These are phyloP conservation scores for Endocalyx cinctus DNA, from an alignment of 2,329 filamentous ascomycete genomes.

Conservation along the genomic window DNA sequence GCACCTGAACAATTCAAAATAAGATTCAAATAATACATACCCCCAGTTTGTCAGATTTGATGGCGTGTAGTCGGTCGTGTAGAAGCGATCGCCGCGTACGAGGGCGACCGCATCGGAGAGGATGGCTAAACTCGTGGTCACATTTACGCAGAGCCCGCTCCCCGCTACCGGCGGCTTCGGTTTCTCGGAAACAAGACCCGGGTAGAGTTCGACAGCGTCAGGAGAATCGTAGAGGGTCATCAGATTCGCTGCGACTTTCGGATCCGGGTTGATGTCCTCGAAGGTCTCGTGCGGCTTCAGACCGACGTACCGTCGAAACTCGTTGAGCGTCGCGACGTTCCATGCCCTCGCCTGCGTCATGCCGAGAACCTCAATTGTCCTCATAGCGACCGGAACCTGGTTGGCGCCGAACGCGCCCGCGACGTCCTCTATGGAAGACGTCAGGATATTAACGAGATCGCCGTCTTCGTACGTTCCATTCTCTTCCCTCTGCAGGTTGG, in stretches of 20 bases:
- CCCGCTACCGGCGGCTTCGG: constrained; percentile 49
- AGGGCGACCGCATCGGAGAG: constrained; percentile 59
- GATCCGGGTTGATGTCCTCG: constrained; percentile 47
- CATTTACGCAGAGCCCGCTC: constrained; percentile 44
- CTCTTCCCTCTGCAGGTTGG: constrained; percentile 36
- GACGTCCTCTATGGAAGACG: constrained; percentile 41
- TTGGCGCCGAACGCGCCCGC: constrained; percentile 48
- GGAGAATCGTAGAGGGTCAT: constrained; percentile 45
- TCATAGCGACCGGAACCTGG: constrained; percentile 40
- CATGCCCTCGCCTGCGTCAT: constrained; percentile 42
- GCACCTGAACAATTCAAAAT: too few species aligned
- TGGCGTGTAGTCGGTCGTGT: constrained; percentile 56
- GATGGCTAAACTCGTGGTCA: constrained; percentile 45
- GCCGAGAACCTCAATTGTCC: constrained; percentile 43
- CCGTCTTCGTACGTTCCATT: constrained; percentile 34
- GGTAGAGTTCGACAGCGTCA: constrained; percentile 53
- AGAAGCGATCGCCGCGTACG: constrained; percentile 61
- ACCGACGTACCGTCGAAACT: constrained; percentile 48
- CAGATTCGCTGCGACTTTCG: constrained; percentile 38
- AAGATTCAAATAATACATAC: constrained; percentile 27
- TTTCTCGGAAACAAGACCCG: constrained; percentile 51
- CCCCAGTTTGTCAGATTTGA: constrained; percentile 66
- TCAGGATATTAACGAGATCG: constrained; percentile 40
- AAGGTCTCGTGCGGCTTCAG: constrained; percentile 44
- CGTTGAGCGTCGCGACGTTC: constrained; percentile 48